phyloP scores from a whole-genome alignment of 2,329 filamentous ascomycete species.

The Penicillium sp. region DNA sequence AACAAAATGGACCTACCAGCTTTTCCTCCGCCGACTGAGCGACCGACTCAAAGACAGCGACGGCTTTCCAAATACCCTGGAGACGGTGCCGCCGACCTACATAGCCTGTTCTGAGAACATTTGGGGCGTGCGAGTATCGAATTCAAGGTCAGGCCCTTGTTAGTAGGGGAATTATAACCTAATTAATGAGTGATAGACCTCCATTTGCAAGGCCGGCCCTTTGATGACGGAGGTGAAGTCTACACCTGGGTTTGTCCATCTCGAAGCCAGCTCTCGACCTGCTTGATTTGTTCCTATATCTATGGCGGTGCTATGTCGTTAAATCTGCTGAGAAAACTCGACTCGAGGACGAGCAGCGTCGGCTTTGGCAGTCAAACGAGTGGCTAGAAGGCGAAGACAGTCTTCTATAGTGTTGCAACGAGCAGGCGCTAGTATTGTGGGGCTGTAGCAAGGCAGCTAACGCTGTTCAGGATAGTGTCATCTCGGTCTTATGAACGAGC shows the following conservation, averaged over 20 bases:
- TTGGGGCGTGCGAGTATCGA: neutral
- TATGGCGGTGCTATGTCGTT: too few relatives aligned
- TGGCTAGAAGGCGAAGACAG: neutral
- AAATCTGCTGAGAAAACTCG: too few relatives aligned
- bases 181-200: neutral
- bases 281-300: too few relatives aligned
- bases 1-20: neutral
- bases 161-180: neutral
- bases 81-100: slow-evolving; percentile 15
- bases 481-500: too few relatives aligned
- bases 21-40: neutral
- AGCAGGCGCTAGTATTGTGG: neutral
- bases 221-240: too few relatives aligned
- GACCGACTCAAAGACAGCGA: neutral
- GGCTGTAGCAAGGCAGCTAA: neutral
- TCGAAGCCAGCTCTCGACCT: too few relatives aligned
- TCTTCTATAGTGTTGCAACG: neutral
- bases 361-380: neutral
- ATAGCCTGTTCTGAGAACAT: neutral
- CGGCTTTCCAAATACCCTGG: neutral
- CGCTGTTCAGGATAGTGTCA: neutral
- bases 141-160: neutral
- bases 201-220: neutral
- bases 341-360: neutral
- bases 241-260: too few relatives aligned